Evolutionary conservation across 805 yeast genomes (phyloP).

Genomic region (Candida loeiensis): DNA sequence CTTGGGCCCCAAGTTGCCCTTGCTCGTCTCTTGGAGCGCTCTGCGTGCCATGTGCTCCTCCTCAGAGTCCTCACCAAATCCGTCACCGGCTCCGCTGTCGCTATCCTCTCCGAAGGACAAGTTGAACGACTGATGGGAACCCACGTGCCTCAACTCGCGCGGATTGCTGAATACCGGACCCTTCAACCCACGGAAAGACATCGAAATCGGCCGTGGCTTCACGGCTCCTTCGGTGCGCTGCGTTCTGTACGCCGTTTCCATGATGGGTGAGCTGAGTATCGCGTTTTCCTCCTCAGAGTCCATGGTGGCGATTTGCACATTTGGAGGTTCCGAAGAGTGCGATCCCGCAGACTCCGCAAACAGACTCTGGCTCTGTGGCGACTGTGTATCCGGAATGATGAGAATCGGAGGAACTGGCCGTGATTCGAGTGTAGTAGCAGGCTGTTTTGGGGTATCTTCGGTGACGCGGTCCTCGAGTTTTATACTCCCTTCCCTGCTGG

Average conservation of each 20-base stretch:
- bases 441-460: neutral
- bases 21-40: constrained; percentile 7
- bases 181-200: constrained; percentile 60
- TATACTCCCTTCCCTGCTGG: too few species aligned
- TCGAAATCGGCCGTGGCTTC: constrained; percentile 36
- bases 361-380: neutral
- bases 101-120: constrained; percentile 33
- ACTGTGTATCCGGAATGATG: neutral
- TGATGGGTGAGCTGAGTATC: constrained; percentile 17
- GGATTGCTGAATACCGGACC: constrained; percentile 51
- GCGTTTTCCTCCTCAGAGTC: constrained; percentile 7
- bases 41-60: constrained; percentile 4
- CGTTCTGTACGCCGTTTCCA: constrained; percentile 17
- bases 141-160: constrained; percentile 29
- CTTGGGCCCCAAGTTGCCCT: constrained; percentile 13
- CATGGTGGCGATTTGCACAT: constrained; percentile 6
- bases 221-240: neutral
- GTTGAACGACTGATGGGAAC: constrained; percentile 41
- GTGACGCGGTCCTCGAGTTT: too few species aligned
- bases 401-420: neutral
- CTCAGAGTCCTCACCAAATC: constrained; percentile 28
- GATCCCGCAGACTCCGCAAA: neutral
- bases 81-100: constrained; percentile 36
- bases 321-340: neutral
- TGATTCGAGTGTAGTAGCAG: neutral